Percentiles rank a stretch among this genome's conserved stretches.
These are phyloP conservation scores for Coniferiporia sulphurascens DNA, from an alignment of 1,284 basidiomycete species.

Conservation along the genomic window DNA sequence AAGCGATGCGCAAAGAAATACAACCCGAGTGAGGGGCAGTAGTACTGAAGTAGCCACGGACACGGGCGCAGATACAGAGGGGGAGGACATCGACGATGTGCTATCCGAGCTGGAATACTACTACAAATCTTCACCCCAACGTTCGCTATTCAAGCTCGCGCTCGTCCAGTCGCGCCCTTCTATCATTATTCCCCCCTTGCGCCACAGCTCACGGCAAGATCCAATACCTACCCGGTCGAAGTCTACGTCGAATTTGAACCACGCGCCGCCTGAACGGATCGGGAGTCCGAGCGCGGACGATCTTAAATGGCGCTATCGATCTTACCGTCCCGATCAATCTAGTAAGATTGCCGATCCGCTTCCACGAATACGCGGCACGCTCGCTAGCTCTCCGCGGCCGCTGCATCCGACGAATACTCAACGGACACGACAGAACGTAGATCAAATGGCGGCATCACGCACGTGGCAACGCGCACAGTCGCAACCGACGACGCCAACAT, in stretches of 20 bases:
- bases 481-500: neutral
- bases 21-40: neutral
- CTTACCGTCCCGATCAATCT: neutral
- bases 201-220: conserved; percentile 4
- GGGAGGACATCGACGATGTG: conserved; percentile 6
- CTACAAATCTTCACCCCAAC: neutral
- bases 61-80: neutral
- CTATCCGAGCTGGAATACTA: conserved; percentile 13
- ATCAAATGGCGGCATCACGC: neutral
- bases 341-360: neutral
- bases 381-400: neutral
- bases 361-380: neutral
- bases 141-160: neutral
- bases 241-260: conserved; percentile 9
- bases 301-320: neutral
- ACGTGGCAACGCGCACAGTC: neutral
- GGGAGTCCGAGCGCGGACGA: neutral
- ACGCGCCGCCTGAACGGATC: neutral
- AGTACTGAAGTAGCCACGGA: neutral
- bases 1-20: neutral
- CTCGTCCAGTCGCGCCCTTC: neutral
- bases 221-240: conserved; percentile 3
- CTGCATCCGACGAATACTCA: neutral
- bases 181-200: neutral
- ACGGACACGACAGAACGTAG: neutral